Evolutionary conservation across 2,329 filamentous ascomycete genomes (phyloP).

Genomic region (Epichloe brachyelytri): DNA sequence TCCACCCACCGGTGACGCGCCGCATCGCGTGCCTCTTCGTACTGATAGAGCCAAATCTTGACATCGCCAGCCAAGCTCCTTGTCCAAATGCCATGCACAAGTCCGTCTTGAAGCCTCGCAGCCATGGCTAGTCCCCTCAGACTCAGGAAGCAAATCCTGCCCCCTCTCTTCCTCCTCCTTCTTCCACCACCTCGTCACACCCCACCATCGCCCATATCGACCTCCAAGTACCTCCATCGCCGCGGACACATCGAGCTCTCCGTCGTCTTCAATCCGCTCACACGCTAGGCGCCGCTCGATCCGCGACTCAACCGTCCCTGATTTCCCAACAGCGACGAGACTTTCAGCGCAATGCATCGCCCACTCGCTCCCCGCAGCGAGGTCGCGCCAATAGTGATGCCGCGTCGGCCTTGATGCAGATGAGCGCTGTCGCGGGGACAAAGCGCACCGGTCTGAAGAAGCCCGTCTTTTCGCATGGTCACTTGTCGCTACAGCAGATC

Average conservation of each 20-base stretch:
- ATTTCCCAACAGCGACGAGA: conserved; percentile 50
- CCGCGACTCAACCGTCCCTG: conserved; percentile 37
- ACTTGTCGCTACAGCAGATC: conserved; percentile 57
- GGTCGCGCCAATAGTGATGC: conserved; percentile 64
- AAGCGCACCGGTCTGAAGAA: conserved; percentile 28
- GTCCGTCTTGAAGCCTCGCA: not conserved
- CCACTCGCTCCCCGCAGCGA: conserved; percentile 37
- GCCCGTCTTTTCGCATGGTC: conserved; percentile 36
- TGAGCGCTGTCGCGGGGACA: conserved; percentile 22
- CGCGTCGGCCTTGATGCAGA: conserved; percentile 26
- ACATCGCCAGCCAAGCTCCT: not conserved
- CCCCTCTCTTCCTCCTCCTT: not conserved
- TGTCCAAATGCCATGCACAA: not conserved
- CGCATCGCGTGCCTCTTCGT: not conserved
- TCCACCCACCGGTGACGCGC: not conserved
- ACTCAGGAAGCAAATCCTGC: conserved; percentile 1
- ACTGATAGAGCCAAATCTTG: not conserved
- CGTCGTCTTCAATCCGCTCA: conserved; percentile 68
- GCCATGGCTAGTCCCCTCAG: conserved; percentile 8
- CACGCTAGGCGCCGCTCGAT: conserved; percentile 43
- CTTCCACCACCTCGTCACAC: not conserved
- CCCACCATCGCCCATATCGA: conserved; percentile 21
- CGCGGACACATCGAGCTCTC: conserved; percentile 52
- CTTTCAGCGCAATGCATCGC: conserved; percentile 25
- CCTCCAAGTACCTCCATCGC: conserved; percentile 44